A percentile compares a stretch with the other conserved stretches of the same genome.
phyloP scores from a whole-genome alignment of 805 yeast genomes.

The Candida railenensis region DNA sequence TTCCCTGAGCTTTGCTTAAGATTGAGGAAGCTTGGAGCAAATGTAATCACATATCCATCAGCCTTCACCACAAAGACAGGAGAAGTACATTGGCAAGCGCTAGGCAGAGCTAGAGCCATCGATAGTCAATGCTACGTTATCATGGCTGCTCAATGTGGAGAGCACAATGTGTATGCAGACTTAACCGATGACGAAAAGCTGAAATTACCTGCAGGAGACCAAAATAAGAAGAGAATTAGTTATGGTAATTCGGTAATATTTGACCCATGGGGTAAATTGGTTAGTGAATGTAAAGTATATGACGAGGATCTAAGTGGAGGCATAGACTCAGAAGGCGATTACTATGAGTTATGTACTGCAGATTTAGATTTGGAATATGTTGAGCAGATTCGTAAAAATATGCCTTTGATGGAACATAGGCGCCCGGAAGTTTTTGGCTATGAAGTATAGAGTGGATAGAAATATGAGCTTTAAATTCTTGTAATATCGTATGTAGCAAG shows the following conservation, averaged over 20 bases:
- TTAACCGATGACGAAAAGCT: constrained; percentile 12
- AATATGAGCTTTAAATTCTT: not conserved
- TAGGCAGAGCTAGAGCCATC: constrained; percentile 82
- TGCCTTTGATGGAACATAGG: constrained; percentile 80
- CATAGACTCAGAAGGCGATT: constrained; percentile 33
- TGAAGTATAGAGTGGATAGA: constrained; percentile 16
- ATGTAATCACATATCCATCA: constrained; percentile 78
- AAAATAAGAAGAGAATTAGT: constrained; percentile 54
- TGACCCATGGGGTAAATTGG: constrained; percentile 88
- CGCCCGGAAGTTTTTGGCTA: constrained; percentile 60
- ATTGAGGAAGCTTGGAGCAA: constrained; percentile 68
- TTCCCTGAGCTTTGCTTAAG: constrained; percentile 78
- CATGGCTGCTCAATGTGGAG: constrained; percentile 87
- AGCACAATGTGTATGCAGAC: constrained; percentile 55
- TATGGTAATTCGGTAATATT: constrained; percentile 85
- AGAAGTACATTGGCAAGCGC: constrained; percentile 80
- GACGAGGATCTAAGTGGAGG: constrained; percentile 20
- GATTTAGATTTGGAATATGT: constrained; percentile 60
- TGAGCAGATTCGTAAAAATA: constrained; percentile 53
- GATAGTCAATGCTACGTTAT: constrained; percentile 86
- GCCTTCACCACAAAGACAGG: constrained; percentile 95
- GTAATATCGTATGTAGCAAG: no score
- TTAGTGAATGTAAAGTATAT: constrained; percentile 48
- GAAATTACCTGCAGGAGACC: constrained; percentile 15
- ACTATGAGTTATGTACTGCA: constrained; percentile 50